A percentile compares a stretch with the other conserved stretches of the same genome.
These are phyloP conservation scores for Phytophthora aleatoria DNA, from an alignment of 352 stramenopile genomes.

Conservation along the genomic window DNA sequence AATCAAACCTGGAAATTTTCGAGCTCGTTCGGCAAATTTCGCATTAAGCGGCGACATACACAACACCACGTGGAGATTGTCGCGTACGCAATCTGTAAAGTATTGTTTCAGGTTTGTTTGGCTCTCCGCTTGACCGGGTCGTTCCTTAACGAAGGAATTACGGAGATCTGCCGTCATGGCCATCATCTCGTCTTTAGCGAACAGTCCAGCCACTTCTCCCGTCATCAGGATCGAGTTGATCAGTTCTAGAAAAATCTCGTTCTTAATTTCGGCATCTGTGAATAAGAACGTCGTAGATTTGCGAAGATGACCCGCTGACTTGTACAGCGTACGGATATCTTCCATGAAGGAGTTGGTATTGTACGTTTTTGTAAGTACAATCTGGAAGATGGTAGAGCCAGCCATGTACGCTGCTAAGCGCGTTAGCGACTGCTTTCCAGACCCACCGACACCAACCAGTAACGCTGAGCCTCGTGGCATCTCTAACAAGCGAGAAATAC, in stretches of 20 bases:
- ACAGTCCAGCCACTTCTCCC: conserved; percentile 97
- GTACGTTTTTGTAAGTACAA: conserved; percentile 99
- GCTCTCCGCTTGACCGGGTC: conserved; percentile 94
- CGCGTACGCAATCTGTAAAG: conserved; percentile 97
- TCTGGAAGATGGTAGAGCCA: conserved; percentile 96
- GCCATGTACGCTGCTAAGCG: conserved; percentile 96
- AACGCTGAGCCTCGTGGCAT: conserved; percentile 96
- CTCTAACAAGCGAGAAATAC: conserved; percentile 96
- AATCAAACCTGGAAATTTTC: conserved; percentile 98
- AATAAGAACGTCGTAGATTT: conserved; percentile 98
- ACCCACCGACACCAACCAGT: conserved; percentile 97
- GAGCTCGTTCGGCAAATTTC: conserved; percentile 96
- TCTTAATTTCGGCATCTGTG: conserved; percentile 99
- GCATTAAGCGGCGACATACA: conserved; percentile 99
- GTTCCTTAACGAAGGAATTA: conserved; percentile 94
- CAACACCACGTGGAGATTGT: conserved; percentile 98
- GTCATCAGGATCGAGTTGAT: conserved; percentile 99
- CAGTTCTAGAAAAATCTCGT: conserved; percentile 98
- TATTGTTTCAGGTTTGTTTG: conserved; percentile 98
- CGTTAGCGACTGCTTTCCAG: conserved; percentile 97
- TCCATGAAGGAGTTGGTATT: conserved; percentile 98
- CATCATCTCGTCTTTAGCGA: conserved; percentile 99
- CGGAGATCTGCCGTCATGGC: conserved; percentile 97
- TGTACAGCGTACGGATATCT: conserved; percentile 96
- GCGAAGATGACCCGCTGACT: conserved; percentile 95